These are phyloP conservation scores for Sistotremastrum suecicum DNA, from an alignment of 768 basidiomycete species.

Conservation along the genomic window DNA sequence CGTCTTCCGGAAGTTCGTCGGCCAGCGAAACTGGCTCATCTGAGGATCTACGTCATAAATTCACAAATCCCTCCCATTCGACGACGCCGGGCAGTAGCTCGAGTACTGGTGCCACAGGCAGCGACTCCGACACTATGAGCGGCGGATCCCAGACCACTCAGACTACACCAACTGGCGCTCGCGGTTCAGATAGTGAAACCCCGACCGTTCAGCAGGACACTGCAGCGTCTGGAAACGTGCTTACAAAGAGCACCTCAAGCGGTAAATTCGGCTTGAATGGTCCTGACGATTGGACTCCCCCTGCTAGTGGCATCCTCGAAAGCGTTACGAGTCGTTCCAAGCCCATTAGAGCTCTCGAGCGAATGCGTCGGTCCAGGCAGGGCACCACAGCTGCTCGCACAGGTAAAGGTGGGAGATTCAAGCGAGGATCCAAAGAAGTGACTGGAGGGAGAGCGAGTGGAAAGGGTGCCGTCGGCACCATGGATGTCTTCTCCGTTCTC, in stretches of 20 bases:
- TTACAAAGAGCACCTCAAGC: too few species aligned
- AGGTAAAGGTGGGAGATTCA: too few species aligned
- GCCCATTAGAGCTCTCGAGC: slow-evolving; percentile 56
- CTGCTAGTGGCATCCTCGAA: slow-evolving; percentile 46
- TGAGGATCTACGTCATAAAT: slow-evolving; percentile 1
- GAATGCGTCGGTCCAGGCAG: slow-evolving; percentile 37
- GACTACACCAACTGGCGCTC: too few species aligned
- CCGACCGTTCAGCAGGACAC: too few species aligned
- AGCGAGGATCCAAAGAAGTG: too few species aligned
- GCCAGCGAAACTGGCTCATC: slow-evolving; percentile 3
- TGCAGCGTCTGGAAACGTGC: too few species aligned
- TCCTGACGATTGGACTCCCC: slow-evolving; percentile 28
- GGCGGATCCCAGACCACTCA: neutral
- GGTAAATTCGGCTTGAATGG: slow-evolving; percentile 8
- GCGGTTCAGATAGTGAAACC: too few species aligned
- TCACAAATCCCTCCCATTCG: neutral
- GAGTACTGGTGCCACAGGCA: too few species aligned
- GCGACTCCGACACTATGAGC: neutral
- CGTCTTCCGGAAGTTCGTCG: slow-evolving; percentile 1
- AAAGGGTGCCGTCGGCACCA: slow-evolving; percentile 36
- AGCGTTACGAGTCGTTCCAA: slow-evolving; percentile 56
- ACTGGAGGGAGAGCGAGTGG: slow-evolving; percentile 7
- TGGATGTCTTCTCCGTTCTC: slow-evolving; percentile 71
- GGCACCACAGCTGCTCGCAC: neutral
- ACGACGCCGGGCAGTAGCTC: neutral